Base-by-base conservation (phyloP, 225 moss, liverwort and hornwort species). In the Pseudisothecium myosuroides region DNA sequence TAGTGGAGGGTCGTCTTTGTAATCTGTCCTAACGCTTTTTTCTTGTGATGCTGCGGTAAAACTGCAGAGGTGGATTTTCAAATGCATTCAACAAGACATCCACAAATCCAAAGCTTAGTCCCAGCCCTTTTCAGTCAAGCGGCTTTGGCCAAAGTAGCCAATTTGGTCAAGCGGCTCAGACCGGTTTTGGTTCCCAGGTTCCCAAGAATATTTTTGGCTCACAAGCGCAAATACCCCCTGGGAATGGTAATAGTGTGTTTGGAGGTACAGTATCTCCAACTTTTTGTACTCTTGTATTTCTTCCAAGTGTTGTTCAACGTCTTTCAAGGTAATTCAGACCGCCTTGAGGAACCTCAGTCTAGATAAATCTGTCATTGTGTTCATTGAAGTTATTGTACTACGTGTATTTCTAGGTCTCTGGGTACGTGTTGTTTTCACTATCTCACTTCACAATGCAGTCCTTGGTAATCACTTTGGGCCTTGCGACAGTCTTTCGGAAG, bases 81-180 rank as follows among this genome's bases (percentile, higher is more conserved):
- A 93, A 88, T 69, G 82, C 85, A 50, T 94, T 94, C 55, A 92
- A 88, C 87, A 92, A 92, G 86, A 89, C 89, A n/a, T 90, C 89
- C 47, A 89, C 91, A 27, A 93, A 83, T 91, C 93, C 92, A 12
- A 90, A 89, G 90, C 88, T 86, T 58, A 90, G 91, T 68, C 84
- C 91, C 60, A 93, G 89, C 75, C 90, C 94, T 80, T 94, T 94
- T 78, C 93, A 91, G 83, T 26, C 91, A 54, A 89, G 90, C 55
- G 89, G 90, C 65, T 94, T 93, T 94, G 93, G 93, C 49, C 92
- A 91, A 77, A 77, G 27, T 85, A 92, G 90, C 45, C 92, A 94
- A 71, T 93, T 88, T 86, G 80, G 80, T 80, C 80, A 80, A 59
- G 80, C 59, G 28, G 89, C 63, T 62, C 92, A 94, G 87, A 82